Conservation (phyloP, 805 yeast species). For the Candida berthetii region DNA sequence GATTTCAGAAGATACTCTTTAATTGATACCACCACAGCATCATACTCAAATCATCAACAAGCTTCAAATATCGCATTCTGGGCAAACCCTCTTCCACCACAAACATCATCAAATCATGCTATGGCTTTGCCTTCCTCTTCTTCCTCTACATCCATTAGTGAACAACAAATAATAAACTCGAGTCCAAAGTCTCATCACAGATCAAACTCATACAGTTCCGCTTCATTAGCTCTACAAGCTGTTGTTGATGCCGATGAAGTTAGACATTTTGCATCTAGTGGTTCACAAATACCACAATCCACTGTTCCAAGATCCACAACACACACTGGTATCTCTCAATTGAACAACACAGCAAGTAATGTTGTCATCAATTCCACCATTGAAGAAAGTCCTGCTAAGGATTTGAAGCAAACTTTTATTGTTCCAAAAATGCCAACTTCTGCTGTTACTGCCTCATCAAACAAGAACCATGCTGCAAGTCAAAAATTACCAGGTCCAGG, state of each 20-base stretch:
- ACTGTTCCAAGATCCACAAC: conserved; percentile 30
- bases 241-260: conserved; percentile 58
- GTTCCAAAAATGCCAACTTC: conserved; percentile 18
- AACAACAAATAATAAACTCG: conserved; percentile 9
- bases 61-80: conserved; percentile 22
- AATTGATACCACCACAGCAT: conserved; percentile 35
- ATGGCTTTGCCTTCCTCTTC: conserved; percentile 39
- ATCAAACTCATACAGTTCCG: conserved; percentile 42
- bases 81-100: conserved; percentile 60
- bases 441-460: conserved; percentile 3
- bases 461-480: conserved; percentile 10
- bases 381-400: conserved; percentile 18
- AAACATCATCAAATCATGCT: conserved; percentile 60
- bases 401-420: conserved; percentile 4
- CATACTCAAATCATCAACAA: conserved; percentile 35
- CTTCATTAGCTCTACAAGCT: conserved; percentile 66
- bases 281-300: conserved; percentile 6
- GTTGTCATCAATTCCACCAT: conserved; percentile 11
- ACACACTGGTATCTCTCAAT: conserved; percentile 20
- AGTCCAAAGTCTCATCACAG: conserved; percentile 26
- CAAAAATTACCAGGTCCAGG: conserved; percentile 32
- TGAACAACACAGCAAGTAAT: conserved; percentile 4
- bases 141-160: conserved; percentile 21
- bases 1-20: conserved; percentile 32
- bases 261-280: conserved; percentile 6